phyloP scores from a whole-genome alignment of 208 protist genomes.

The Acanthamoeba triangularis region DNA sequence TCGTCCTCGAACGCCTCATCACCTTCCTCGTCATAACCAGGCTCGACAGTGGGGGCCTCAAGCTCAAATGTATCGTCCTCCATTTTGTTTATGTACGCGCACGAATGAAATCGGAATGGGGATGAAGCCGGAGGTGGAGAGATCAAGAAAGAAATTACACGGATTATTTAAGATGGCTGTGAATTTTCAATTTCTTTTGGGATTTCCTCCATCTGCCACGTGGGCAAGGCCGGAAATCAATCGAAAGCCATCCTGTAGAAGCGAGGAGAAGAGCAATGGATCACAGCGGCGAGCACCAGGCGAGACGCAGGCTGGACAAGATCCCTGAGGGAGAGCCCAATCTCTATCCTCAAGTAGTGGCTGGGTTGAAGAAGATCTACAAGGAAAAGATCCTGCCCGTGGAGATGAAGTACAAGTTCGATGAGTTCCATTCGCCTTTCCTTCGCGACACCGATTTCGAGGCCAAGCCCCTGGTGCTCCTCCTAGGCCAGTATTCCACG shows the following conservation, averaged over 20 bases:
- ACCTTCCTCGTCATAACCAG: background rate
- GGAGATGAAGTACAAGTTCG: conserved; percentile 84
- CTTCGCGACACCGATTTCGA: conserved; percentile 86
- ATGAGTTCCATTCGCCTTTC: conserved; percentile 82
- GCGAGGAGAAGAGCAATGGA: background rate
- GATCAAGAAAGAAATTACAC: background rate
- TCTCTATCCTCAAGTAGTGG: conserved; percentile 64
- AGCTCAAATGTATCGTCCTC: conserved; percentile 76
- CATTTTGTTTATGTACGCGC: background rate
- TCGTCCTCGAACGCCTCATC: conserved; percentile 41
- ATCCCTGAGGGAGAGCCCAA: conserved; percentile 65
- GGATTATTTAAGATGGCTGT: background rate
- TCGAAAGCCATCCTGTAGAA: background rate
- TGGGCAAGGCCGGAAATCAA: too few species aligned
- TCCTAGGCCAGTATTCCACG: conserved; percentile 90
- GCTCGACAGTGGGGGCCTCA: background rate
- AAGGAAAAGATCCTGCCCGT: conserved; percentile 74
- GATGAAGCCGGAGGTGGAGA: background rate
- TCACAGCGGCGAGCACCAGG: background rate
- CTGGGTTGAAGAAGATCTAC: conserved; percentile 82
- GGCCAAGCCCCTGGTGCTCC: conserved; percentile 86
- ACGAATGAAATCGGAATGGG: background rate
- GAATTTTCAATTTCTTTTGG: background rate
- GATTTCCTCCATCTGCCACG: background rate
- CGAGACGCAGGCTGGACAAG: conserved; percentile 42